phyloP scores from a whole-genome alignment of 306 rosid genomes.

The Urtica urens region DNA sequence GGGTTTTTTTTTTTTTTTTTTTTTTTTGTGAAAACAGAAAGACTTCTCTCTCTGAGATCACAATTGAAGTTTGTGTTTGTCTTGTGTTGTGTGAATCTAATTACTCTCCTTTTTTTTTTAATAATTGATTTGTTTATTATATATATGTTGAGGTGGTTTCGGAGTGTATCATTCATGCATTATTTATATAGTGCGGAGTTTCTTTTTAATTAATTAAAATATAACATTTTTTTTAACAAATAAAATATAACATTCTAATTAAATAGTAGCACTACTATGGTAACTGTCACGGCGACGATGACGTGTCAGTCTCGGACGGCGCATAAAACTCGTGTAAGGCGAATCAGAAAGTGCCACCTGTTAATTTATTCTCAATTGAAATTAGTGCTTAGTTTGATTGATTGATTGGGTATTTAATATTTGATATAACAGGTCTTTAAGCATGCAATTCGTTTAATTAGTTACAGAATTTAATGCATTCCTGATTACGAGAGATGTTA shows the following conservation, averaged over 20 bases:
- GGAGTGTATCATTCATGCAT: slow-evolving; percentile 14
- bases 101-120: neutral
- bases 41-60: slow-evolving; percentile 39
- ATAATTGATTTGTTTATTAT: neutral
- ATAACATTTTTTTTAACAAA: neutral
- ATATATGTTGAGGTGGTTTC: slow-evolving; percentile 28
- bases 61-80: neutral
- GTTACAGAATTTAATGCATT: too few relatives aligned
- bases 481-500: too few relatives aligned
- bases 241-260: neutral
- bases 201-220: neutral
- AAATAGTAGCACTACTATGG: neutral
- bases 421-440: too few relatives aligned
- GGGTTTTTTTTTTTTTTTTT: slow-evolving; percentile 1
- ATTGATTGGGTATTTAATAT: too few relatives aligned
- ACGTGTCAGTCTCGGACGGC: neutral
- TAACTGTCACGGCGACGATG: neutral
- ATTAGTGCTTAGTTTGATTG: too few relatives aligned
- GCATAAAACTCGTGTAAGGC: slow-evolving; percentile 3
- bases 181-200: slow-evolving; percentile 20
- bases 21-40: slow-evolving; percentile 15
- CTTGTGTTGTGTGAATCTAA: neutral
- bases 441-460: too few relatives aligned
- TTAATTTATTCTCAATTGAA: neutral
- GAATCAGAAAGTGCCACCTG: slow-evolving; percentile 14